Evolutionary conservation across 768 basidiomycete genomes (phyloP).

Genomic region (Naganishia vishniacii): DNA sequence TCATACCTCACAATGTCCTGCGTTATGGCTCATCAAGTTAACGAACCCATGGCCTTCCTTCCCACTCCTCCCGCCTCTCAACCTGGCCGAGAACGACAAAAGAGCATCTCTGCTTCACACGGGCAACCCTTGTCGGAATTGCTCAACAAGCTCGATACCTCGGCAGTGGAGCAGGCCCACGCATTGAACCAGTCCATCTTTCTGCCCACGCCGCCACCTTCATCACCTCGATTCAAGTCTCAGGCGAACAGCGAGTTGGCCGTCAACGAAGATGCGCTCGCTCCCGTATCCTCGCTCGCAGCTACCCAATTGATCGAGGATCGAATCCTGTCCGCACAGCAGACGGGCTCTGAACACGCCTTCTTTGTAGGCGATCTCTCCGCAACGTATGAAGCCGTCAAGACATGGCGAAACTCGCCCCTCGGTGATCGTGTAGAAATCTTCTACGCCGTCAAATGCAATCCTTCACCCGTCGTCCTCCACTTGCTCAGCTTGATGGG

Average conservation of each 20-base stretch:
- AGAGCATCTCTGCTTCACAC: not conserved
- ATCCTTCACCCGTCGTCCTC: slow-evolving; percentile 91
- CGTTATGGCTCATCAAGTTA: not conserved
- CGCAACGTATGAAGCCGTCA: slow-evolving; percentile 75
- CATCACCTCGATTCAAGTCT: slow-evolving; percentile 21
- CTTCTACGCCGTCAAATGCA: slow-evolving; percentile 96
- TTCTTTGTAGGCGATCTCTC: slow-evolving; percentile 95
- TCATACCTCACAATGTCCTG: not conserved
- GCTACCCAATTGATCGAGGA: slow-evolving; percentile 37
- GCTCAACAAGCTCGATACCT: slow-evolving; percentile 24
- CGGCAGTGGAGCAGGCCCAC: not conserved
- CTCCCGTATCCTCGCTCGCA: slow-evolving; percentile 31
- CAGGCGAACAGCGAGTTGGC: not conserved
- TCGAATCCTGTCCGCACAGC: slow-evolving; percentile 31
- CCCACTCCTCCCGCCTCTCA: slow-evolving; percentile 15
- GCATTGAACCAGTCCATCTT: slow-evolving; percentile 13
- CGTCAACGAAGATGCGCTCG: slow-evolving; percentile 31
- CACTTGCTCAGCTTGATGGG: slow-evolving; percentile 84
- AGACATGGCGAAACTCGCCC: slow-evolving; percentile 66
- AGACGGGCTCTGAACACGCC: slow-evolving; percentile 73
- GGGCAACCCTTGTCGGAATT: slow-evolving; percentile 24
- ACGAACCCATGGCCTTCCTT: slow-evolving; percentile 6
- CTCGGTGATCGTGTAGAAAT: slow-evolving; percentile 79
- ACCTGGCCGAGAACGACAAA: slow-evolving; percentile 15
- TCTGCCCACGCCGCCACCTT: slow-evolving; percentile 21